Percentiles rank a stretch among this genome's conserved stretches.
These are phyloP conservation scores for Pseudomonodictys pantanalensis DNA, from an alignment of 495 filamentous ascomycete species.

Conservation along the genomic window DNA sequence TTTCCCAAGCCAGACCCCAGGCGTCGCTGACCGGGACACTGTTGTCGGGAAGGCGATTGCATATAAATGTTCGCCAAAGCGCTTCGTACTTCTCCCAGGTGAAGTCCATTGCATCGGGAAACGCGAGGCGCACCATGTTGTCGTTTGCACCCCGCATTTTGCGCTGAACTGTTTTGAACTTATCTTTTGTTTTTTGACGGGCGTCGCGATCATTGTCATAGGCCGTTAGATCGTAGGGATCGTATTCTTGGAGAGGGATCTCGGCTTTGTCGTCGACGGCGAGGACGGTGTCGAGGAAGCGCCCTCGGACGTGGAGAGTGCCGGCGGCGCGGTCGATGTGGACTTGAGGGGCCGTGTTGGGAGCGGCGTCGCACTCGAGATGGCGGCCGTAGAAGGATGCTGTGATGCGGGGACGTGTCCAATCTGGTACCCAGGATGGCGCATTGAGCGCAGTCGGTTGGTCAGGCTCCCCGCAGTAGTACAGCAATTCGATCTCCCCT, in stretches of 20 bases:
- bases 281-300: no score
- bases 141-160: background rate
- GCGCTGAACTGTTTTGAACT: background rate
- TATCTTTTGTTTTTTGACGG: background rate
- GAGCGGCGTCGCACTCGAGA: no score
- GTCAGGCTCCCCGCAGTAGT: no score
- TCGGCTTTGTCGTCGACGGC: background rate
- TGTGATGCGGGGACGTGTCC: no score
- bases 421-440: no score
- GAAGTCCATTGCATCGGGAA: background rate
- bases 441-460: no score
- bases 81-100: background rate
- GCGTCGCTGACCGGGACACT: background rate
- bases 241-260: background rate
- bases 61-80: background rate
- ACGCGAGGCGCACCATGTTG: conserved; percentile 1
- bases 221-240: background rate
- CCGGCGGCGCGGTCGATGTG: no score
- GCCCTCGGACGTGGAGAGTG: no score
- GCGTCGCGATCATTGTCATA: background rate
- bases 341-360: no score
- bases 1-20: background rate
- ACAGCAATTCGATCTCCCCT: no score
- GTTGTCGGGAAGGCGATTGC: background rate
- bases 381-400: no score